Base-by-base conservation (phyloP, 306 rosid genomes). In the Prinsepia uniflora region DNA sequence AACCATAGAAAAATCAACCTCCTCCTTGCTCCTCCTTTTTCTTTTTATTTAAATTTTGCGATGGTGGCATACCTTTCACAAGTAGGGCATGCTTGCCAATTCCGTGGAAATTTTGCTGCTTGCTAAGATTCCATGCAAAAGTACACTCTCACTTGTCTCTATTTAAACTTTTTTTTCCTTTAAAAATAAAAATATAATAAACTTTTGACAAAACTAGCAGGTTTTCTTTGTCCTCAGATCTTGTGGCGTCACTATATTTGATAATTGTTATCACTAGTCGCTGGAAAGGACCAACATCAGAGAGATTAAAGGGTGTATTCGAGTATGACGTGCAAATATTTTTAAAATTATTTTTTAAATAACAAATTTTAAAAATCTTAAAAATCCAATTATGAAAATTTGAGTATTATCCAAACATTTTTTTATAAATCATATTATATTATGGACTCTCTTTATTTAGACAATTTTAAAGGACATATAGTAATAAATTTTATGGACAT, bases 121-220 rank as follows among this genome's bases (percentile, higher is more conserved):
- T 48, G 46, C 4, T 55, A 19, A 71, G 65, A 70, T 76, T 70
- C 67, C 71, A 39, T 44, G 76, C 56, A 22, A 76, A 57, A 45
- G 53, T 64, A 22, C 44, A 71, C 55, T 17, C 20, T 8, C 20
- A 6, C 8, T 52, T 15, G 14, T 24, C 41, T 46, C 9, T 11
- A 46, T 4, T 10, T 46, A 10, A 46, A 46, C 4, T 3, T 45
- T 74, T 45, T 74, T 54, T 53, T 47, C 72, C 42, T 56, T 44
- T 43, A 9, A 45, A 71, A 22, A 24, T 64, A 17, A 54, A 22
- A 41, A 60, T 36, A 30, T 30, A 42, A 17, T 30, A 30, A 30
- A 30, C 12, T 7, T 10, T 36, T 60, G 15, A 57, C 22, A 8
- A 56, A 61, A 9, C 7, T 19, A 53, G 43, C 53, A 12, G 34